Evolutionary conservation across 768 basidiomycete species (phyloP), one percentile per base, ranked within the genome.

Genomic region (Ramaria sp.): DNA sequence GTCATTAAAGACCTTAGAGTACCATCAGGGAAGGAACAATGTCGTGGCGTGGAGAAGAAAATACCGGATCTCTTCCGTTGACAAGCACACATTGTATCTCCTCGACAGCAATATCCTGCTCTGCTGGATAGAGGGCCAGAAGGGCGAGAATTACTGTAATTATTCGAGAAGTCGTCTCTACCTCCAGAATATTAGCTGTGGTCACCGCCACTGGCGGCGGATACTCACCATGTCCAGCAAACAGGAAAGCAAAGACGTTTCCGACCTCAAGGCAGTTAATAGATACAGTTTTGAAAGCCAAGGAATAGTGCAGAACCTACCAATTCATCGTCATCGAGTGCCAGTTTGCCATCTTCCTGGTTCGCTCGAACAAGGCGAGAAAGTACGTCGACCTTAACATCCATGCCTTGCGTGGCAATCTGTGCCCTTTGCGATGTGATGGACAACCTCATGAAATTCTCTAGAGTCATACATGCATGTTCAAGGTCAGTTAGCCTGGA

Each of bases 161-260:
- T 8, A 59, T 65, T 13, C 65, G 61, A 18, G 69, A 58, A 2
- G 66, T 72, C 1, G 69, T 70, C 48, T 71, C 69, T 69, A 39
- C 18, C 5, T 15, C 4, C 15, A 39, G 15, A 24, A 27, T 25
- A 3, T 30, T n/a, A 52, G 24, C 30, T 41, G 27, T 30, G 18
- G 2, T 32, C n/a, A 18, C 6, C 18, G 8, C 2, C 12, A 36
- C 18, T 25, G 4, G 16, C n/a, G 37, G 13, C 30, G 5, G 18
- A 15, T 39, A 39, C n/a, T 25, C 51, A 59, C 59, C 60, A 44
- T 61, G 59, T 13, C 60, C 60, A 7, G 60, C 60, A 32, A 32
- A 10, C 5, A 32, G 30, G 10, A 32, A 32, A 32, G 30, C 30
- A 32, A 32, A 32, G 30, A 32, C 30, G 30, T 32, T 32, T 32